Evolutionary conservation across 192 early-diverging fungal species (phyloP).

Genomic region (Phlyctochytrium planicorne): DNA sequence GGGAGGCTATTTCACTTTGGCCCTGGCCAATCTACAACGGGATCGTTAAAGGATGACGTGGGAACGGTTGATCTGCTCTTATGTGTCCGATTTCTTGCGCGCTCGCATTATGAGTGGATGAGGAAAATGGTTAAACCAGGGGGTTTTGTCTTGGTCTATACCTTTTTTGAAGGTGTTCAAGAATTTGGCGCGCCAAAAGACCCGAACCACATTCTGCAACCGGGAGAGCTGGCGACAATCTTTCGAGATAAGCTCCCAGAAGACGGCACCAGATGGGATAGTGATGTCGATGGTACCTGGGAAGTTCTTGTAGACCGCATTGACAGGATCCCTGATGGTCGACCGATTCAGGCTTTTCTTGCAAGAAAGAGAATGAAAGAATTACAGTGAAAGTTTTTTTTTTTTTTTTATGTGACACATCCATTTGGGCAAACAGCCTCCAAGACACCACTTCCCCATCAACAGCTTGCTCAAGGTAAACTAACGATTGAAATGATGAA

Average conservation of each 20-base stretch:
- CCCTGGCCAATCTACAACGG: no score
- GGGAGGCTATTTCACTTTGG: no score
- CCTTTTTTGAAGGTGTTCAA: neutral
- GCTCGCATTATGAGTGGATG: neutral
- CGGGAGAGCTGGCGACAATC: neutral
- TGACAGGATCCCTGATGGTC: neutral
- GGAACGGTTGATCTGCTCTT: neutral
- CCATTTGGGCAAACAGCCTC: no score
- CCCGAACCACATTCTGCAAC: slow-evolving; percentile 1
- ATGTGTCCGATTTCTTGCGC: neutral
- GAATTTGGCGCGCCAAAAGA: slow-evolving; percentile 2
- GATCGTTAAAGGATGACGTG: no score
- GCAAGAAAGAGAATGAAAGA: no score
- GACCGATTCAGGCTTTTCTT: neutral
- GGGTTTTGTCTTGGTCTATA: neutral
- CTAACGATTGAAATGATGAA: no score
- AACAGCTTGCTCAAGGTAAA: no score
- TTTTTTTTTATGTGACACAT: no score
- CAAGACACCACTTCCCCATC: no score
- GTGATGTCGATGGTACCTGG: no score
- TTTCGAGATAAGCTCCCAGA: neutral
- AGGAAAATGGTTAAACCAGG: neutral
- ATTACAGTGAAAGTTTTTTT: no score
- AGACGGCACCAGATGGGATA: no score
- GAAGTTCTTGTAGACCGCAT: neutral